Percentiles rank a stretch among this genome's conserved stretches.
phyloP scores from a whole-genome alignment of 495 filamentous ascomycete species.

The Talaromyces liani region DNA sequence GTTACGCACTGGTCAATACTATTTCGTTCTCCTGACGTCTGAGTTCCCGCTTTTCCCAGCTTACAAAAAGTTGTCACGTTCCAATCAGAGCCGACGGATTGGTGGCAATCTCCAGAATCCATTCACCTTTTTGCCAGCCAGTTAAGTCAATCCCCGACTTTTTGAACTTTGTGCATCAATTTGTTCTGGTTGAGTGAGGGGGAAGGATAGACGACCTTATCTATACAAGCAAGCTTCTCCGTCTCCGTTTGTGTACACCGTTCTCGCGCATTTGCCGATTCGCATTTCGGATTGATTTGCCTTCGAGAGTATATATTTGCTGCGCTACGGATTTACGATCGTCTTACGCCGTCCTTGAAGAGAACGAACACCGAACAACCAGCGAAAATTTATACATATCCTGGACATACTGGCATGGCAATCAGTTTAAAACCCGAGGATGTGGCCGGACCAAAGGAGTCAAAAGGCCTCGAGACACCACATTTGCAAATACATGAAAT shows the following conservation, averaged over 20 bases:
- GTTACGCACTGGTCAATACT: not conserved
- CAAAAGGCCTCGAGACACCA: not conserved
- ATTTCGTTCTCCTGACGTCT: constrained; percentile 5
- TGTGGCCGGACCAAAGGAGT: not conserved
- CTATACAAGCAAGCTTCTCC: too few relatives aligned
- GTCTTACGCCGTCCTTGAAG: not conserved
- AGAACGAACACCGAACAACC: not conserved
- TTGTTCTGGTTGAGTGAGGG: not conserved
- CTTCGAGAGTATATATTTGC: not conserved
- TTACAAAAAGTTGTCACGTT: not conserved
- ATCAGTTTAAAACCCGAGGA: constrained; percentile 2
- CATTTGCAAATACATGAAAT: not conserved
- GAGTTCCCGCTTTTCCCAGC: not conserved
- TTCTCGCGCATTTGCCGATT: not conserved
- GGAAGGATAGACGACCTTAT: not conserved
- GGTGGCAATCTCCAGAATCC: not conserved
- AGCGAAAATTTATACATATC: not conserved
- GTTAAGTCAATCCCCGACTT: not conserved
- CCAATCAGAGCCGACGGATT: not conserved
- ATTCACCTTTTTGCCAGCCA: not conserved
- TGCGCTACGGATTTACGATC: not conserved
- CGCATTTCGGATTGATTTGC: not conserved
- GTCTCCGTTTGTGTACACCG: not conserved
- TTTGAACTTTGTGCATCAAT: not conserved
- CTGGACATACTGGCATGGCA: constrained; percentile 3